Evolutionary conservation across 75 land plant genomes (phyloP).

Genomic region (Picea glauca): DNA sequence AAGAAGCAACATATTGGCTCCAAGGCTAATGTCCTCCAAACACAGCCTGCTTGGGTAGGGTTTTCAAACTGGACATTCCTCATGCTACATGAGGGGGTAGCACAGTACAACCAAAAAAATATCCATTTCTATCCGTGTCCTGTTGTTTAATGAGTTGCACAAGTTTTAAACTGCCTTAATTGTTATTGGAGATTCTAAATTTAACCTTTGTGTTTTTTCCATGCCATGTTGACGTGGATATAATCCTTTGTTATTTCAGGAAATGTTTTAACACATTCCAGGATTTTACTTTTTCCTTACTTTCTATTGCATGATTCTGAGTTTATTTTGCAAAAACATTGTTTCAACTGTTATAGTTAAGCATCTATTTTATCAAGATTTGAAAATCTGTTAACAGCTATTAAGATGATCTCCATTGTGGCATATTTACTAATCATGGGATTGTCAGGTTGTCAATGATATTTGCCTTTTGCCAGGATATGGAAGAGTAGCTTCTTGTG

Average conservation of each 20-base stretch:
- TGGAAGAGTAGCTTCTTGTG: constrained; percentile 87
- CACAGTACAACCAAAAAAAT: too few species aligned
- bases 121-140: too few species aligned
- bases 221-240: background rate
- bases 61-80: too few species aligned
- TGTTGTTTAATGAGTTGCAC: too few species aligned
- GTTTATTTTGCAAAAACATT: background rate
- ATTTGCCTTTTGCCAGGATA: constrained; percentile 51
- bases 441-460: constrained; percentile 85
- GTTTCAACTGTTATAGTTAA: background rate
- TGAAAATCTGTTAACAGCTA: background rate
- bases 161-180: too few species aligned
- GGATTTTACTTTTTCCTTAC: background rate
- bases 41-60: too few species aligned
- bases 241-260: background rate
- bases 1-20: too few species aligned
- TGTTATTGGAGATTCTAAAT: background rate
- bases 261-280: background rate
- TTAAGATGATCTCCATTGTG: constrained; percentile 6
- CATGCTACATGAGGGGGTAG: too few species aligned
- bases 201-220: background rate
- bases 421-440: background rate
- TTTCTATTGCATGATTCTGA: background rate
- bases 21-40: too few species aligned
- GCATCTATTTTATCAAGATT: background rate